phyloP scores from a whole-genome alignment of 2,329 filamentous ascomycete genomes.

The Cadophora luteo-olivacea region DNA sequence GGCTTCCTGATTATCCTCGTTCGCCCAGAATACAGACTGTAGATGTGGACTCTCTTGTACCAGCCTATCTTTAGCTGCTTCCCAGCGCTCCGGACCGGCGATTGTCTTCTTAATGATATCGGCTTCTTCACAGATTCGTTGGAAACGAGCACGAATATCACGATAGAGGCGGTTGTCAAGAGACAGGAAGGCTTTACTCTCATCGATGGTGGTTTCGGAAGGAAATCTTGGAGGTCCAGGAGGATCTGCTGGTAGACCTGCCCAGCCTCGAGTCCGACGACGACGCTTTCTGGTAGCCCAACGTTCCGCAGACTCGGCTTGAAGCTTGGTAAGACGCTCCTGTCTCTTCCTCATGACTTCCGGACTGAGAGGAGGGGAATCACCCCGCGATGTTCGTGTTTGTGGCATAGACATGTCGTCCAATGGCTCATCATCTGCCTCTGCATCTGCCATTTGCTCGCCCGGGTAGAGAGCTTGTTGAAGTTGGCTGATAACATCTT shows the following conservation, averaged over 20 bases:
- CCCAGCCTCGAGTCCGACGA: constrained; percentile 71
- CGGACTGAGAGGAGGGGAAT: constrained; percentile 48
- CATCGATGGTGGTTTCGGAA: constrained; percentile 82
- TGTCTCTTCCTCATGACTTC: constrained; percentile 59
- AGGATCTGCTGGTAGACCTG: constrained; percentile 70
- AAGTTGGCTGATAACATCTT: constrained; percentile 45
- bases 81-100: constrained; percentile 76
- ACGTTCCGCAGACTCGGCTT: constrained; percentile 65
- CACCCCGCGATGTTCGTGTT: constrained; percentile 32
- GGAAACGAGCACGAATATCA: constrained; percentile 69
- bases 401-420: constrained; percentile 39
- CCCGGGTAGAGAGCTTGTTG: constrained; percentile 45
- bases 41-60: constrained; percentile 70
- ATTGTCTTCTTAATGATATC: constrained; percentile 77
- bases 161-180: constrained; percentile 70
- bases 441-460: constrained; percentile 39
- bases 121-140: constrained; percentile 71
- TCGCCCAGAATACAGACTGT: constrained; percentile 63
- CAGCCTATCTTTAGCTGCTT: constrained; percentile 70
- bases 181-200: constrained; percentile 73
- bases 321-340: constrained; percentile 59
- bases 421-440: constrained; percentile 39
- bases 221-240: constrained; percentile 76
- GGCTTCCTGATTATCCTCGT: constrained; percentile 62
- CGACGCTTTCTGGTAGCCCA: constrained; percentile 70